phyloP scores from a whole-genome alignment of 352 stramenopile species.

The Nothophytophthora sp. region DNA sequence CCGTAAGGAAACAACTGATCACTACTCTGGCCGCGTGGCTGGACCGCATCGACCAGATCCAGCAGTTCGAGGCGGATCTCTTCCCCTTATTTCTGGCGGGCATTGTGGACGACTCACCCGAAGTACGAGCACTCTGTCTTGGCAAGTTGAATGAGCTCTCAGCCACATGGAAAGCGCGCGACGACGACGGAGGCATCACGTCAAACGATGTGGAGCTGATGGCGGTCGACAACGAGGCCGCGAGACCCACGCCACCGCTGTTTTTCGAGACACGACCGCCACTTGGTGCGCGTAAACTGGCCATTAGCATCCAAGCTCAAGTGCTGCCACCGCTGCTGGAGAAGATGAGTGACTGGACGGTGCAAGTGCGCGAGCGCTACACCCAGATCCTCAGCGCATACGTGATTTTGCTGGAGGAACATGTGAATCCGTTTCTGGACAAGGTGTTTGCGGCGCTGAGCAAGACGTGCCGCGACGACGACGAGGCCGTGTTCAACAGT shows the following conservation, averaged over 20 bases:
- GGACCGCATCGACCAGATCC: conserved; percentile 45
- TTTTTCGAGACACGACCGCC: conserved; percentile 58
- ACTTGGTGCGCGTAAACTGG: conserved; percentile 47
- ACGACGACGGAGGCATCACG: conserved; percentile 17
- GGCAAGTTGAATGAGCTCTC: conserved; percentile 50
- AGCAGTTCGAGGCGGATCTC: conserved; percentile 62
- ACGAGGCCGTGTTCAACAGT: conserved; percentile 57
- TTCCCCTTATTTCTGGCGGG: conserved; percentile 73
- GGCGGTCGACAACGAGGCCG: conserved; percentile 29
- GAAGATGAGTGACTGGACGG: conserved; percentile 80
- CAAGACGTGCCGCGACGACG: conserved; percentile 79
- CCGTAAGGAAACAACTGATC: conserved; percentile 73
- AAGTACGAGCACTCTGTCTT: conserved; percentile 48
- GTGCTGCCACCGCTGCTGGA: conserved; percentile 63
- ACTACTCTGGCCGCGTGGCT: conserved; percentile 65
- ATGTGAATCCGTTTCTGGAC: conserved; percentile 72
- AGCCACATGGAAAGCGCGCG: conserved; percentile 40
- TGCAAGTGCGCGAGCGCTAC: conserved; percentile 74
- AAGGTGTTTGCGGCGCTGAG: conserved; percentile 71
- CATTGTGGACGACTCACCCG: conserved; percentile 67
- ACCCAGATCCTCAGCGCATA: conserved; percentile 70
- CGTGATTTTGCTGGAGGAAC: conserved; percentile 64
- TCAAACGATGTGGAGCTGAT: conserved; percentile 34
- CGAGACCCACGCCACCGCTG: conserved; percentile 24
- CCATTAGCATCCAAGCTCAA: conserved; percentile 42